Evolutionary conservation across 176 grass and related monocot species (phyloP).

Genomic region (Otatea glauca): DNA sequence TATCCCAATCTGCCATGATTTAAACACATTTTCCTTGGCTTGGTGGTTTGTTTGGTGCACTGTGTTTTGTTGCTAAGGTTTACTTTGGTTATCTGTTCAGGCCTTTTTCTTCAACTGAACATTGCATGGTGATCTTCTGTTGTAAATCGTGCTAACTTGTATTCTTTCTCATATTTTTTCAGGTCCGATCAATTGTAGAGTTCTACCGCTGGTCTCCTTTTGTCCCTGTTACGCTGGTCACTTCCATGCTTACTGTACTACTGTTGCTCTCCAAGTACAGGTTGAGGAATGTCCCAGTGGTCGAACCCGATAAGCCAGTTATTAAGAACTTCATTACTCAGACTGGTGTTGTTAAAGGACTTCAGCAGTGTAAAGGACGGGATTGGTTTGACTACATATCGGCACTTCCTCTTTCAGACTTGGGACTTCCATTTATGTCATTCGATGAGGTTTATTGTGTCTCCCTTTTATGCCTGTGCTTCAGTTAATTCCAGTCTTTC

Average conservation of each 20-base stretch:
- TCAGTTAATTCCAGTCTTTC: slow-evolving; percentile 29
- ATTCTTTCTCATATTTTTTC: slow-evolving; percentile 19
- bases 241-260: slow-evolving; percentile 81
- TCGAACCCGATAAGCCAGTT: slow-evolving; percentile 63
- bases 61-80: slow-evolving; percentile 14
- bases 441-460: slow-evolving; percentile 77
- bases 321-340: slow-evolving; percentile 98
- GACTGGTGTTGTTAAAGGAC: slow-evolving; percentile 74
- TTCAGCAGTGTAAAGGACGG: slow-evolving; percentile 85
- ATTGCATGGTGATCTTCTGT: not conserved
- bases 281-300: slow-evolving; percentile 88
- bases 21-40: not conserved
- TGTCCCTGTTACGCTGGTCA: slow-evolving; percentile 71
- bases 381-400: slow-evolving; percentile 98
- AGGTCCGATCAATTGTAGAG: slow-evolving; percentile 80
- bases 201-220: slow-evolving; percentile 74
- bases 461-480: slow-evolving; percentile 22
- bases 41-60: not conserved
- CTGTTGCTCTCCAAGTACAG: slow-evolving; percentile 94
- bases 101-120: not conserved
- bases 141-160: slow-evolving; percentile 35
- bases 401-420: slow-evolving; percentile 68
- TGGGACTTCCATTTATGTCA: slow-evolving; percentile 97
- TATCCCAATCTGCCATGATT: not conserved
- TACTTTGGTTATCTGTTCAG: slow-evolving; percentile 15